phyloP scores from a whole-genome alignment of 2,329 filamentous ascomycete species.

The Myriosclerotinia scirpicola region DNA sequence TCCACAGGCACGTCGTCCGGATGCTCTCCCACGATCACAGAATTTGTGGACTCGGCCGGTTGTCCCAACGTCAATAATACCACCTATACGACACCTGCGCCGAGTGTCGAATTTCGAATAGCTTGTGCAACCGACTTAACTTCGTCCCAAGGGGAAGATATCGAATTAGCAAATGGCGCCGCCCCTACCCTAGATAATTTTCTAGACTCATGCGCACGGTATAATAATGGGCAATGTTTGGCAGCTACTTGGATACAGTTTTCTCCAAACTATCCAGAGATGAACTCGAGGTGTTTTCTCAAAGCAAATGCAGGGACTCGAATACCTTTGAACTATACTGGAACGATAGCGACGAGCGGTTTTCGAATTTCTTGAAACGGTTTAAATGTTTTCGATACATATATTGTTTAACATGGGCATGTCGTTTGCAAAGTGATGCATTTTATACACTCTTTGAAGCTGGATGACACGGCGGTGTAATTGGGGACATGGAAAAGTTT shows the following conservation, averaged over 20 bases:
- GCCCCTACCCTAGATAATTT: slow-evolving; percentile 26
- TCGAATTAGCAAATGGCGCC: slow-evolving; percentile 28
- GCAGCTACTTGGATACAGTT: slow-evolving; percentile 35
- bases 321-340: slow-evolving; percentile 11
- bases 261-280: slow-evolving; percentile 23
- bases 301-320: slow-evolving; percentile 27
- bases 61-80: slow-evolving; percentile 30
- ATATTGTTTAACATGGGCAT: too few species aligned
- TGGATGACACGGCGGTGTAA: not conserved
- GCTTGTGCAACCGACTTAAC: slow-evolving; percentile 27
- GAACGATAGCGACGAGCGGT: slow-evolving; percentile 18
- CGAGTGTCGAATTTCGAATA: slow-evolving; percentile 27
- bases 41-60: slow-evolving; percentile 29
- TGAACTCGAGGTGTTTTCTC: slow-evolving; percentile 32
- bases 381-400: too few species aligned
- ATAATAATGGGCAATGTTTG: slow-evolving; percentile 27
- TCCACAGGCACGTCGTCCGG: slow-evolving; percentile 21
- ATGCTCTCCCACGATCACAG: slow-evolving; percentile 19
- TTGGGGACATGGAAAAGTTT: not conserved
- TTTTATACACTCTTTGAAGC: not conserved
- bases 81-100: slow-evolving; percentile 27
- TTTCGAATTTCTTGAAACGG: slow-evolving; percentile 5
- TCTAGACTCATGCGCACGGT: slow-evolving; percentile 29
- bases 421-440: not conserved
- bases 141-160: slow-evolving; percentile 23